Percentiles rank a stretch among this genome's conserved stretches.
These are phyloP conservation scores for Colletotrichum zoysiae DNA, from an alignment of 2,329 filamentous ascomycete genomes.

Conservation along the genomic window DNA sequence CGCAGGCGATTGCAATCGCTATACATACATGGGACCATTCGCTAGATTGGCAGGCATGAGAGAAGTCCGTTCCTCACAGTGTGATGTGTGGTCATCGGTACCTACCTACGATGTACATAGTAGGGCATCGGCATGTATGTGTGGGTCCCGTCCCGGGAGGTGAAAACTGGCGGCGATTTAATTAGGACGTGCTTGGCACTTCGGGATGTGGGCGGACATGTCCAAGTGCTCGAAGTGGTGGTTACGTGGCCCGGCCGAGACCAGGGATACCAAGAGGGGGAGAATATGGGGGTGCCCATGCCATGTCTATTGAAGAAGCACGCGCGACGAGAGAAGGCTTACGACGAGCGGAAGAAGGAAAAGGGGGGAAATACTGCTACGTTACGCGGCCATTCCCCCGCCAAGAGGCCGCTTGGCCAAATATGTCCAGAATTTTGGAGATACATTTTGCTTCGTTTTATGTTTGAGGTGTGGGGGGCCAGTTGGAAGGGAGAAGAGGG, in stretches of 20 bases:
- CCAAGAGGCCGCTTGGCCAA: slow-evolving; percentile 24
- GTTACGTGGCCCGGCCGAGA: slow-evolving; percentile 27
- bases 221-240: background rate
- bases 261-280: background rate
- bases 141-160: slow-evolving; percentile 14
- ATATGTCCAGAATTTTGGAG: slow-evolving; percentile 13
- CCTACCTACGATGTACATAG: no score
- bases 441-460: slow-evolving; percentile 31
- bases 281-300: background rate
- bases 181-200: background rate
- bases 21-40: slow-evolving; percentile 6
- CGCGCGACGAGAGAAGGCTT: slow-evolving; percentile 1
- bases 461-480: background rate
- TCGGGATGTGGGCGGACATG: slow-evolving; percentile 33
- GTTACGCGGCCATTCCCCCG: slow-evolving; percentile 26
- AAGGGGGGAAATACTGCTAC: slow-evolving; percentile 4
- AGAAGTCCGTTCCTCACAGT: background rate
- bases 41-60: no score
- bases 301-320: background rate
- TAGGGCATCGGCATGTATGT: background rate
- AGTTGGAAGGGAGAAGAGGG: background rate
- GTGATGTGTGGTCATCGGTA: background rate
- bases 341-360: background rate
- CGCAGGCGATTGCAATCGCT: slow-evolving; percentile 28
- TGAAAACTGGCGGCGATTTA: slow-evolving; percentile 4